These are phyloP conservation scores for Schwanniomyces yamadae DNA, from an alignment of 805 yeast genomes.

Conservation along the genomic window DNA sequence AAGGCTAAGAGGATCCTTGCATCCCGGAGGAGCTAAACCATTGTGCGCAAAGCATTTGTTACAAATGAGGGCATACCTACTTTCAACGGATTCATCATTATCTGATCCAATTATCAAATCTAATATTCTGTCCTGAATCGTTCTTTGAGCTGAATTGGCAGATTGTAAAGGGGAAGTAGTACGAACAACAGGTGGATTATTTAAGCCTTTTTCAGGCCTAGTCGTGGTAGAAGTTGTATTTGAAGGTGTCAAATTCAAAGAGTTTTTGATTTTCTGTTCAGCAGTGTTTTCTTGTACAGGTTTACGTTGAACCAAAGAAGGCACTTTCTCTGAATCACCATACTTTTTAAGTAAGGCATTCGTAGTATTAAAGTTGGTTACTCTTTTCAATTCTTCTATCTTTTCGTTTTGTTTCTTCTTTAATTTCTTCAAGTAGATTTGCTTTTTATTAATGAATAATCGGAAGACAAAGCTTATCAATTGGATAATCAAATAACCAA, in stretches of 20 bases:
- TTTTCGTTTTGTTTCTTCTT: constrained; percentile 49
- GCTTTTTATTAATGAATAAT: constrained; percentile 22
- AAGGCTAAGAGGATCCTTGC: constrained; percentile 46
- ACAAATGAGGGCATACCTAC: constrained; percentile 73
- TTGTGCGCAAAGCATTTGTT: constrained; percentile 64
- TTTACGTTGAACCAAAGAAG: too few species aligned
- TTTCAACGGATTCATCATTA: constrained; percentile 59
- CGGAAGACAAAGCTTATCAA: constrained; percentile 16
- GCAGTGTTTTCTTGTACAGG: background rate
- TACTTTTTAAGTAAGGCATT: constrained; percentile 68
- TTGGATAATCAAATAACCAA: constrained; percentile 15
- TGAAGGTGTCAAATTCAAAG: too few species aligned
- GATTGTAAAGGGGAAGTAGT: background rate
- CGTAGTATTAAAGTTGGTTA: constrained; percentile 75
- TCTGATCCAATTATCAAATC: constrained; percentile 50
- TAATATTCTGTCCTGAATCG: constrained; percentile 37
- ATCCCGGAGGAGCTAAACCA: constrained; percentile 78
- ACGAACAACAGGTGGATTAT: background rate
- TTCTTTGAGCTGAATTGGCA: constrained; percentile 9
- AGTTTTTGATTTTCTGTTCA: too few species aligned
- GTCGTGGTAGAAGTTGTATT: background rate
- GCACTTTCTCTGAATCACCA: constrained; percentile 13
- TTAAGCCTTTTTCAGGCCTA: background rate
- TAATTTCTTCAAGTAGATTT: constrained; percentile 23
- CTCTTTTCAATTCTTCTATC: constrained; percentile 64